Base-by-base conservation (phyloP, 257 asterid species). In the Ilex asprella region DNA sequence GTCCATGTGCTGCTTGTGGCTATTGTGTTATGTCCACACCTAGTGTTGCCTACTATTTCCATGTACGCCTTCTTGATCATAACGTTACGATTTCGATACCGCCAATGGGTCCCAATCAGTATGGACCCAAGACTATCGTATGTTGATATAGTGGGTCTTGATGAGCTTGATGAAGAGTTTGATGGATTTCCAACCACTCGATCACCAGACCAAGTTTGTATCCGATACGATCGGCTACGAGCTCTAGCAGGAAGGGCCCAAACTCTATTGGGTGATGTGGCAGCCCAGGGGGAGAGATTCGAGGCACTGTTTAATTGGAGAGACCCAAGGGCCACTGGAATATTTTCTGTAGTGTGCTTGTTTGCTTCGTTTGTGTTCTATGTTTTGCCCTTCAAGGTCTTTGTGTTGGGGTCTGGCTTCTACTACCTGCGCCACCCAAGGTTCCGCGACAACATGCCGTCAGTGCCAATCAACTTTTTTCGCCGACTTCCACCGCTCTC, bases 251-350 rank as follows among this genome's bases (percentile, higher is more conserved):
- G 97, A 0, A 78, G 96, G 58, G 96, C 95, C 10, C 97, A 91
- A 35, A 91, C 94, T 0, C 79, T 91, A 1, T 64, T 91, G 1
- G 97, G 95, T 16, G 96, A 91, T 51, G 67, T 87, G 56, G 96
- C 90, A 1, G 96, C 97, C 0, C 97, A 91, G 39, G 97, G 97
- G 0, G 97, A 91, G 30, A 86, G 96, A 31, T 51, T 91, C 69
- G 96, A 91, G 66, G 97, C 97, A 54, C 30, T 91, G 78, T 84
- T 91, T 75, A 87, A 84, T 57, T 91, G 97, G 97, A 82, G 79
- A 72, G 96, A 91, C 47, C 94, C 95, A 0, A 79, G 97, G 62
- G 97, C 97, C 1, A 91, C 94, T 6, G 84, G 85, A 0, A 87
- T 91, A 64, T 91, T 87, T 30, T 87, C 76, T 31, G 76, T 86